phyloP scores from a whole-genome alignment of 2,329 filamentous ascomycete genomes.

The Penicillium hesseltinei region DNA sequence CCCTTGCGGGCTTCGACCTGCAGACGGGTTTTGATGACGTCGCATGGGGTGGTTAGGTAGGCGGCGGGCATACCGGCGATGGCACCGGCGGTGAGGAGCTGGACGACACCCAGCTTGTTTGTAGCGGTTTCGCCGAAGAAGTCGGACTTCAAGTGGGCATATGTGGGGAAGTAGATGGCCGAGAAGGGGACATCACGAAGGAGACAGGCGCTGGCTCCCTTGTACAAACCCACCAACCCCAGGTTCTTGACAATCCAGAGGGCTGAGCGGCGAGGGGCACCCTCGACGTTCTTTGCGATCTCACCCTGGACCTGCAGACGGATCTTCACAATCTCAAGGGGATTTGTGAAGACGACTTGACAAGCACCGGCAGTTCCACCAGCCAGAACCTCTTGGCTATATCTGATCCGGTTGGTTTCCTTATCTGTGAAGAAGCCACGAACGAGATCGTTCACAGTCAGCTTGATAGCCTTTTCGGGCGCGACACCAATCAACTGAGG shows the following conservation, averaged over 20 bases:
- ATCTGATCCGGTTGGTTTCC: conserved; percentile 69
- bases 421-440: conserved; percentile 71
- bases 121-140: conserved; percentile 84
- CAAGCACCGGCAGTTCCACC: conserved; percentile 88
- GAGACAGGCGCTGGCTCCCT: conserved; percentile 90
- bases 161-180: conserved; percentile 97
- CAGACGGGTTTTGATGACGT: conserved; percentile 98
- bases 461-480: conserved; percentile 99
- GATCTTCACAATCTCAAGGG: conserved; percentile 98
- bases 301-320: conserved; percentile 96
- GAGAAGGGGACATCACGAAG: conserved; percentile 97
- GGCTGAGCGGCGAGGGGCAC: conserved; percentile 80
- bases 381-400: conserved; percentile 73
- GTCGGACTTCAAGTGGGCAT: conserved; percentile 90
- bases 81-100: conserved; percentile 90
- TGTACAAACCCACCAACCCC: conserved; percentile 91
- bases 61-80: conserved; percentile 90
- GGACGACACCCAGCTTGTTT: conserved; percentile 84
- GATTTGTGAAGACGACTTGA: conserved; percentile 98
- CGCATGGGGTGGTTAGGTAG: conserved; percentile 94
- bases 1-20: conserved; percentile 98
- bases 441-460: conserved; percentile 95
- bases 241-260: conserved; percentile 98
- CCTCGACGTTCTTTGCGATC: conserved; percentile 81
- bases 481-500: conserved; percentile 96